Base-by-base conservation (phyloP, 2,329 filamentous ascomycete species). In the Pseudogymnoascus destructans region DNA sequence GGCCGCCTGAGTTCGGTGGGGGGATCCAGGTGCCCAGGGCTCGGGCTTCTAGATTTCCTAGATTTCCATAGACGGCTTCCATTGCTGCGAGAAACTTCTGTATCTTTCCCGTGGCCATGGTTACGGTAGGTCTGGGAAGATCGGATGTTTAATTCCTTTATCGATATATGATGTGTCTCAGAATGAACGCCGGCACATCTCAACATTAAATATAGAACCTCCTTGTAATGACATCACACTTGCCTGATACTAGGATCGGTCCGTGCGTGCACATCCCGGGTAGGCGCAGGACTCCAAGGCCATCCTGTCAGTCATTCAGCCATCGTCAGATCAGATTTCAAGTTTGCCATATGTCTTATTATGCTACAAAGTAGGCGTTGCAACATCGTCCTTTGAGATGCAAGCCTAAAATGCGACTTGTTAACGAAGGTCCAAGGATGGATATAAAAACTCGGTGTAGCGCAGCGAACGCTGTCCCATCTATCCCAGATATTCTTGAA, bases 1-100 rank as follows among this genome's bases (percentile, higher is more conserved):
- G 77, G 9, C 79, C 79, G 5, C 77, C 78, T 0, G 77, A 74
- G 3, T 52, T 52, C 5, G 25, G 72, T 73, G 1, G 72, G 72
- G 0, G 78, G 78, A 52, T 9, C 46, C 46, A 52, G 46, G 25
- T 17, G 9, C 17, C 13, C 17, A 30, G 15, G 9, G 25, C 46
- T 13, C 23, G 25, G 15, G 11, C 11, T 11, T 17, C 15, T 17
- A 52, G 5, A 23, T 10, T 46, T 46, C 25, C 40, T 46, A 46
- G 19, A 7, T 30, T 17, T 30, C 46, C 46, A 13, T 52, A 52
- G 46, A 52, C 46, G 11, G 25, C 25, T 52, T 52, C 15, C 46
- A 30, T 52, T 30, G n/a, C 46, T 7, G 5, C 25, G 13, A 30
- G n/a, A 10, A 52, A 30, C 25, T 30, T 52, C n/a, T 19, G 25